These are phyloP conservation scores for Amanita subjunquillea DNA, from an alignment of 768 basidiomycete genomes.

Conservation along the genomic window DNA sequence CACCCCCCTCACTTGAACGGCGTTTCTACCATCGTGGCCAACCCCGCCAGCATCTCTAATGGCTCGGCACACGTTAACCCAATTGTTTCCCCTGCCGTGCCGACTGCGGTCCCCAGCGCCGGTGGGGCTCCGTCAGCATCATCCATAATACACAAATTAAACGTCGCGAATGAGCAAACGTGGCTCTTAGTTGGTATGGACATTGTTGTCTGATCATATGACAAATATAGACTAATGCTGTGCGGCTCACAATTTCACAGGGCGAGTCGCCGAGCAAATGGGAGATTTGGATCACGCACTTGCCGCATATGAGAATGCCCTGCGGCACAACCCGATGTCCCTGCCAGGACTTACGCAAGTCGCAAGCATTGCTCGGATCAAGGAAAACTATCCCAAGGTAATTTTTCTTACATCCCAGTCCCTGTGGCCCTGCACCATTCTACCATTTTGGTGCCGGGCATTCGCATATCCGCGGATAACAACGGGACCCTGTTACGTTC, in stretches of 20 bases:
- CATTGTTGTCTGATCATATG: slow-evolving; percentile 7
- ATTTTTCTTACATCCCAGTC: slow-evolving; percentile 19
- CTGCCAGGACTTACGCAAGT: slow-evolving; percentile 87
- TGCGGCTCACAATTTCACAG: slow-evolving; percentile 33
- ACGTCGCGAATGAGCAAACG: slow-evolving; percentile 85
- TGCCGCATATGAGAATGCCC: slow-evolving; percentile 88
- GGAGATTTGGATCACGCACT: slow-evolving; percentile 88
- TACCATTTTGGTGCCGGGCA: slow-evolving; percentile 14
- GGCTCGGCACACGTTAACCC: slow-evolving; percentile 28
- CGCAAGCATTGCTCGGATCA: slow-evolving; percentile 93
- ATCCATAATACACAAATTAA: slow-evolving; percentile 63
- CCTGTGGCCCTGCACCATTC: slow-evolving; percentile 9
- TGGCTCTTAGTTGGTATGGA: slow-evolving; percentile 85
- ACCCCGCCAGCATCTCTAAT: slow-evolving; percentile 33
- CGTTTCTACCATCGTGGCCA: slow-evolving; percentile 28
- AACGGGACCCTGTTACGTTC: slow-evolving; percentile 17
- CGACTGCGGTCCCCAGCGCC: slow-evolving; percentile 22
- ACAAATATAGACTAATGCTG: slow-evolving; percentile 8
- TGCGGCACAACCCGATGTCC: slow-evolving; percentile 91
- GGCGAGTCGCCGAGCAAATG: slow-evolving; percentile 93
- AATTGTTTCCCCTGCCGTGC: slow-evolving; percentile 38
- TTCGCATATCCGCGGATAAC: slow-evolving; percentile 26
- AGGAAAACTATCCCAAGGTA: slow-evolving; percentile 95
- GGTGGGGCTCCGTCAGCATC: slow-evolving; percentile 20
- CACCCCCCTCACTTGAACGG: slow-evolving; percentile 48